phyloP scores from a whole-genome alignment of 2,329 filamentous ascomycete species.

The Tolypocladium capitatum region DNA sequence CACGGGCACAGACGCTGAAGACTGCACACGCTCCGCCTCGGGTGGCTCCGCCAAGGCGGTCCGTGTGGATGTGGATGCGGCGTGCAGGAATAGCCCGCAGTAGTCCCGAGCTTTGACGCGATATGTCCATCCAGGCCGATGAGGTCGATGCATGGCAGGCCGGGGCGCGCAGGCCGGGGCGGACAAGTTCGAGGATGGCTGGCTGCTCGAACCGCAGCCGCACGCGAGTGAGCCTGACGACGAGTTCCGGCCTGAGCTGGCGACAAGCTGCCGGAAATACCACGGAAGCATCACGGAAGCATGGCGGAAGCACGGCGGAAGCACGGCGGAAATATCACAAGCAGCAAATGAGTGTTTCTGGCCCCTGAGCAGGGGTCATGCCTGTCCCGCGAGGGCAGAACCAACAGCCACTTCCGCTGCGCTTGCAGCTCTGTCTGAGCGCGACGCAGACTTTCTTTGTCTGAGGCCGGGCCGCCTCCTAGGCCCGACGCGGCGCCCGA shows the following conservation, averaged over 20 bases:
- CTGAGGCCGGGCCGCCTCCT: background rate
- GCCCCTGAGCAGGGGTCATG: slow-evolving; percentile 4
- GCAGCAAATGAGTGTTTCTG: slow-evolving; percentile 2
- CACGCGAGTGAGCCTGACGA: background rate
- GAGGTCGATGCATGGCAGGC: background rate
- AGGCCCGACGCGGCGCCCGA: background rate
- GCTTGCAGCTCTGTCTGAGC: background rate
- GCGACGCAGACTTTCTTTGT: background rate
- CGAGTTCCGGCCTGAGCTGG: too few relatives aligned
- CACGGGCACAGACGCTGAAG: background rate
- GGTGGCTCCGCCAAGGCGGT: background rate
- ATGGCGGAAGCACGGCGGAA: too few relatives aligned
- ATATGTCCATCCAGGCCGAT: background rate
- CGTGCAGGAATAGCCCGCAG: too few relatives aligned
- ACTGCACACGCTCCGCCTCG: background rate
- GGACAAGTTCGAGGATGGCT: too few relatives aligned
- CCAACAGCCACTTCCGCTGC: background rate
- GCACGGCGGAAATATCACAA: too few relatives aligned
- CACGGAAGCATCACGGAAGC: too few relatives aligned
- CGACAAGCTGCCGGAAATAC: too few relatives aligned
- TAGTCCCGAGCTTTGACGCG: background rate
- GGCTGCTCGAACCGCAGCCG: background rate
- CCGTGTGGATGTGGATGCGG: background rate
- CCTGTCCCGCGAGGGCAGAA: too few relatives aligned
- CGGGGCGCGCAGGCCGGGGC: too few relatives aligned